Evolutionary conservation across 2,329 filamentous ascomycete genomes (phyloP).

Genomic region (Sporothrix brasiliensis): DNA sequence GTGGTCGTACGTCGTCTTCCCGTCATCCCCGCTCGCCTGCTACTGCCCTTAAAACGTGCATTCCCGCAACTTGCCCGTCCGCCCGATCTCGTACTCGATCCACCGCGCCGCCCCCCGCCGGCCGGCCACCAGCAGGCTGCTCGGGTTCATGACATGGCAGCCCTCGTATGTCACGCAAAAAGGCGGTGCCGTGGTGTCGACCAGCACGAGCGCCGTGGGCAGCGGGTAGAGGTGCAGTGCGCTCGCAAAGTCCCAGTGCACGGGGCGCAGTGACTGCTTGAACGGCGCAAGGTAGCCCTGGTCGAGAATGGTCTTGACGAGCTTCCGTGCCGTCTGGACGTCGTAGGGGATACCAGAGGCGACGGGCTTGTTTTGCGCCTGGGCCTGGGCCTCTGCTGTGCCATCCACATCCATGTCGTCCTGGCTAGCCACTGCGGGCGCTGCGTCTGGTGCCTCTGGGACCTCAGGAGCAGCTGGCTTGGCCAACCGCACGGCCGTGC

Average conservation of each 20-base stretch:
- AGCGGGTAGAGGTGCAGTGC: slow-evolving; percentile 83
- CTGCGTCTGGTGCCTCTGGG: slow-evolving; percentile 30
- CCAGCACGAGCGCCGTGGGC: slow-evolving; percentile 79
- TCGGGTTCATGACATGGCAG: slow-evolving; percentile 94
- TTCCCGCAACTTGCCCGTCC: slow-evolving; percentile 65
- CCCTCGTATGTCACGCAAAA: slow-evolving; percentile 93
- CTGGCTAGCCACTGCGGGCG: background rate
- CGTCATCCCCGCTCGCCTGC: background rate
- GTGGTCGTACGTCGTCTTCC: background rate
- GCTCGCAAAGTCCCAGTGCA: slow-evolving; percentile 85
- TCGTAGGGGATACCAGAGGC: slow-evolving; percentile 50
- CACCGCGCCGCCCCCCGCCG: slow-evolving; percentile 72
- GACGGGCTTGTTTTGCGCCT: slow-evolving; percentile 17
- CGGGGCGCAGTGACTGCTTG: slow-evolving; percentile 73
- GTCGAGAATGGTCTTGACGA: slow-evolving; percentile 89
- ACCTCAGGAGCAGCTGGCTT: slow-evolving; percentile 30
- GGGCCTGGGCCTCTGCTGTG: slow-evolving; percentile 34
- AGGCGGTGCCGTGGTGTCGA: slow-evolving; percentile 77
- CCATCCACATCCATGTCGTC: slow-evolving; percentile 49
- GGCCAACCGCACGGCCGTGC: slow-evolving; percentile 70
- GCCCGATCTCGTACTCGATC: slow-evolving; percentile 81
- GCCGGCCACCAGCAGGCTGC: slow-evolving; percentile 70
- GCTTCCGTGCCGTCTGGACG: slow-evolving; percentile 65
- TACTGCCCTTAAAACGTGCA: slow-evolving; percentile 53
- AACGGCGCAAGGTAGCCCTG: slow-evolving; percentile 90